Conservation (phyloP, 805 yeast species). For the Hagleromyces aurorensis region DNA sequence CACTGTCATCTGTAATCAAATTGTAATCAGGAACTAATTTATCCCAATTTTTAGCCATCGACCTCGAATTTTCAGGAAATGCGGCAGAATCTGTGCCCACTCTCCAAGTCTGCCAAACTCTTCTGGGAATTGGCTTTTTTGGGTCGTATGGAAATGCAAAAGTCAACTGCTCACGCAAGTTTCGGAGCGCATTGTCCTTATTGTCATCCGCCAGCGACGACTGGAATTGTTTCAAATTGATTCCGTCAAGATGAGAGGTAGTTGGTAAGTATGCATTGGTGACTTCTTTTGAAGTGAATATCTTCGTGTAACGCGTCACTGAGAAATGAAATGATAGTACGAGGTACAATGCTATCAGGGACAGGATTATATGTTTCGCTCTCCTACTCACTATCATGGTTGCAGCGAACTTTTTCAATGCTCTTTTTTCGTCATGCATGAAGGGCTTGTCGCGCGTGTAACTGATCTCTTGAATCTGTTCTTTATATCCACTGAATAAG, state of each 20-base stretch:
- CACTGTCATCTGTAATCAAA: slow-evolving; percentile 61
- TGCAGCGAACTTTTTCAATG: no score
- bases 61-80: slow-evolving; percentile 47
- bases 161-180: slow-evolving; percentile 43
- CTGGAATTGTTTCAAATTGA: slow-evolving; percentile 16
- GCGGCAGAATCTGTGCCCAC: slow-evolving; percentile 45
- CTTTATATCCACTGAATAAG: no score
- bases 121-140: slow-evolving; percentile 56
- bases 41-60: slow-evolving; percentile 54
- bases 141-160: slow-evolving; percentile 71
- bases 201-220: not conserved
- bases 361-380: slow-evolving; percentile 6
- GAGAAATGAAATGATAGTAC: slow-evolving; percentile 8
- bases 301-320: slow-evolving; percentile 6
- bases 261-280: slow-evolving; percentile 18
- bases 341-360: slow-evolving; percentile 6
- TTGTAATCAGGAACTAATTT: slow-evolving; percentile 42
- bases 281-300: slow-evolving; percentile 4
- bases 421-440: no score
- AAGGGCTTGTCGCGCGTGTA: no score
- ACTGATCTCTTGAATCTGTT: no score
- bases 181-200: slow-evolving; percentile 3
- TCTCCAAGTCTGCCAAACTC: slow-evolving; percentile 95
- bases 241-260: slow-evolving; percentile 16
- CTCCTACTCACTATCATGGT: no score